phyloP scores from a whole-genome alignment of 2,329 filamentous ascomycete genomes.

The Cytospora leucostoma region DNA sequence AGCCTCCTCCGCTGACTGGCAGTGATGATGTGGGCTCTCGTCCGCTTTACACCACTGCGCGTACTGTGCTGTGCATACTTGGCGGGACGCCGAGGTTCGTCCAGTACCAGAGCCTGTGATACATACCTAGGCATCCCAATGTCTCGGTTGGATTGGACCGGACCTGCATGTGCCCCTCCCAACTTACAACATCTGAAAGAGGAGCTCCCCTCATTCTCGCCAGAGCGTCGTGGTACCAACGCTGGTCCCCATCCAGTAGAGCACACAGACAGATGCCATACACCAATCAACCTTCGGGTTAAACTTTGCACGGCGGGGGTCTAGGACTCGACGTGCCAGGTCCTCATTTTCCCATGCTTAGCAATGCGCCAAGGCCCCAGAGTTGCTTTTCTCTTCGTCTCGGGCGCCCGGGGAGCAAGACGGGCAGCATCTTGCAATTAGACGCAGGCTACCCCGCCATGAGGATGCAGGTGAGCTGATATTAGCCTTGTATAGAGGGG shows the following conservation, averaged over 20 bases:
- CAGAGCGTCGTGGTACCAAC: too few relatives aligned
- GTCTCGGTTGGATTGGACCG: neutral
- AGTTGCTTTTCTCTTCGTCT: neutral
- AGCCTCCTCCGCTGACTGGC: neutral
- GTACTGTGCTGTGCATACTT: neutral
- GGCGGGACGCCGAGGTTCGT: neutral
- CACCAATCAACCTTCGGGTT: neutral
- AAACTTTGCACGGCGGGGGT: neutral
- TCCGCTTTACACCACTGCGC: neutral
- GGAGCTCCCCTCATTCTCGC: neutral
- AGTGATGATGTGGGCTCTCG: neutral
- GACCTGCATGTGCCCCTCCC: neutral
- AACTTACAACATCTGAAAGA: neutral
- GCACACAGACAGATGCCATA: neutral
- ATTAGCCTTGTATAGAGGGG: neutral
- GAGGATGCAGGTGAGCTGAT: constrained; percentile 1
- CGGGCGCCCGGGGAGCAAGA: neutral
- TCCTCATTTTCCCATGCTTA: neutral
- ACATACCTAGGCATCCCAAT: too few relatives aligned
- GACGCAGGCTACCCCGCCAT: neutral
- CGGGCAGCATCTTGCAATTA: neutral
- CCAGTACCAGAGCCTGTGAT: neutral
- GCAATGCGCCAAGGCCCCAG: neutral
- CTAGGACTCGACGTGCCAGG: neutral
- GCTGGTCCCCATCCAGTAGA: neutral